Evolutionary conservation across 441 rosid genomes (phyloP), one percentile per base, ranked within the genome.

Genomic region (Aquilaria agallochum): DNA sequence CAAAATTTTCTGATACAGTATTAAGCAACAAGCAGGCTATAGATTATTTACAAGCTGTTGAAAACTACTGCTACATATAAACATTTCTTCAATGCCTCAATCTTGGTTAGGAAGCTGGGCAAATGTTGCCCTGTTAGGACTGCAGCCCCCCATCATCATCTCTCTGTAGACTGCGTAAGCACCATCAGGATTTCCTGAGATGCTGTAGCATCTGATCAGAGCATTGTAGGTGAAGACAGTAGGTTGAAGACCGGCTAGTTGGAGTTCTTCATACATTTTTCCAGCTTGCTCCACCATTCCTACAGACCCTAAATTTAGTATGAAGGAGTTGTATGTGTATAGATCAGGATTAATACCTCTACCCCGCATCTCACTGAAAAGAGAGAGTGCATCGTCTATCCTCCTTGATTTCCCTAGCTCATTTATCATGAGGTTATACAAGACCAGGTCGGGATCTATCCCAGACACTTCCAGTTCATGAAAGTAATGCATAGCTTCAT

Each of bases 181-280:
- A 34, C 69, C 81, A 63, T 89, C 89, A 0, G 82, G 72, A 55
- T 83, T 80, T 60, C 97, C 97, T 1, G 96, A 87, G 64, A 67
- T 66, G 65, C 88, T 87, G 72, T 83, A 83, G 53, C 89, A 95
- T 46, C 92, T 85, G 56, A 94, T 91, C 47, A 94, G 88, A 53
- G 97, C 89, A 70, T 90, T 94, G 61, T 87, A 94, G 14, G 98
- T 94, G 79, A 78, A 83, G 45, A 94, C 95, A 74, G 80, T 83
- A n/a, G 97, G 96, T 70, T 89, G 76, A 58, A 89, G 86, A 80
- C 97, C 97, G 11, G 65, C 67, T 31, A 50, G 64, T 66, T 76
- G 88, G 44, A 94, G 68, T 67, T 91, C 93, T 46, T 82, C 80
- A 12, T 75, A 91, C 67, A 91, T 72, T 70, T 80, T 76, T 60